These are phyloP conservation scores for Castanea mollissima DNA, from an alignment of 306 rosid genomes.

Conservation along the genomic window DNA sequence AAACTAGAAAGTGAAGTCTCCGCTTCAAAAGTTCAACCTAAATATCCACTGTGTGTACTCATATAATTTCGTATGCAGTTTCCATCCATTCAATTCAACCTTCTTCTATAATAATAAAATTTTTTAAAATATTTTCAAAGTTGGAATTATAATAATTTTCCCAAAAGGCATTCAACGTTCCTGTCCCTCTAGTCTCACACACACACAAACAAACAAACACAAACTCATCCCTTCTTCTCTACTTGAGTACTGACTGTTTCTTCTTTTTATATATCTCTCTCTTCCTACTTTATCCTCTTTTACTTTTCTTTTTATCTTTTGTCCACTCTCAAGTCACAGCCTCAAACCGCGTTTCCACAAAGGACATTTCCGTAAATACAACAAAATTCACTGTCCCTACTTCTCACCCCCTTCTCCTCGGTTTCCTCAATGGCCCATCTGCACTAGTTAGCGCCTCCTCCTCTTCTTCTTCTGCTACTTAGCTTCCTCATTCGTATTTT, in stretches of 20 bases:
- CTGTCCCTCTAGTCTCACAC: background rate
- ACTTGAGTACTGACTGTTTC: background rate
- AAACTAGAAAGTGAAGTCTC: too few species aligned
- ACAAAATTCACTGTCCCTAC: background rate
- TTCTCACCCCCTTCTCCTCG: background rate
- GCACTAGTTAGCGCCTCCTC: too few species aligned
- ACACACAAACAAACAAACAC: too few species aligned
- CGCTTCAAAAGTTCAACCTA: too few species aligned
- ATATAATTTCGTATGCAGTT: too few species aligned
- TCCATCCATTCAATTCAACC: too few species aligned
- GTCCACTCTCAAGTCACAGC: constrained; percentile 1
- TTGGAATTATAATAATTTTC: too few species aligned
- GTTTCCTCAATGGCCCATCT: background rate
- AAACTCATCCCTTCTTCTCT: too few species aligned
- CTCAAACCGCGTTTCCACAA: constrained; percentile 50
- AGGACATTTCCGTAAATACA: constrained; percentile 27
- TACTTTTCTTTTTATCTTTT: background rate
- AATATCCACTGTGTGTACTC: too few species aligned
- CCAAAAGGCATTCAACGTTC: background rate
- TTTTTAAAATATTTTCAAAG: too few species aligned
- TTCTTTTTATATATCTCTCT: background rate
- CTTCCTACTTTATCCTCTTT: background rate
- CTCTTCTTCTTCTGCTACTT: too few species aligned
- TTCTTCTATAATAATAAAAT: too few species aligned
- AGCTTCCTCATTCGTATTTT: background rate